Base-by-base conservation (phyloP, 495 filamentous ascomycete species). In the Rostrohypoxylon terebratum region DNA sequence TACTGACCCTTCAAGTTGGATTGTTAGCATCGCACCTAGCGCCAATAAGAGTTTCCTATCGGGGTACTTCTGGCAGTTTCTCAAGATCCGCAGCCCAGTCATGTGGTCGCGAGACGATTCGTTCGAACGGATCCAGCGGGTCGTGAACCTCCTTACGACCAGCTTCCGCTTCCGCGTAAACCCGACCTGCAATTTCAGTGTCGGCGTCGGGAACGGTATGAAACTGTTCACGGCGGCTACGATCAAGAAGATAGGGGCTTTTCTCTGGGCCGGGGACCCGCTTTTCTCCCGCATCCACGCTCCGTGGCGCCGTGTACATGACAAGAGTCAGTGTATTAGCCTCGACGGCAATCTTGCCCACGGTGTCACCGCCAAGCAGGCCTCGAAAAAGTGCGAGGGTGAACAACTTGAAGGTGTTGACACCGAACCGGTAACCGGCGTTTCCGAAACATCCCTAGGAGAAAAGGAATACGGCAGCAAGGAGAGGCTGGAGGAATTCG, bases 201-300 rank as follows among this genome's bases (percentile, higher is more conserved):
- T 83, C 31, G 80, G 83, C 55, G 68, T 85, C 3, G 82, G 78
- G 3, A 77, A 80, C 50, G 77, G 75, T 14, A 38, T 2, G 11
- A 53, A 69, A 1, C 61, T 55, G n/a, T 80, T 81, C 48, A 45
- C 71, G 3, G 45, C 77, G 2, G 51, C 62, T 1, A 73, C 71
- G 0, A 36, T 81, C 1, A 79, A 77, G 40, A 81, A 80, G n/a
- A 48, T 83, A 1, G 63, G 77, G 5, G 64, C 72, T 6, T 77
- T 84, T 14, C 62, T 80, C 3, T 83, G 77, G 64, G 78, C 79
- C 11, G 80, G 80, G 31, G 81, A 82, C 47, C 79, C 76, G 0
- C 74, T 77, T 44, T 20, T 84, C 9, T 76, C 80, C 28, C 70
- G 66, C 13, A 58, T 86, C 0, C 83, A 84, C 63, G 45, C 72